Evolutionary conservation across 192 early-diverging fungal genomes (phyloP).

Genomic region (Coemansia sp.): DNA sequence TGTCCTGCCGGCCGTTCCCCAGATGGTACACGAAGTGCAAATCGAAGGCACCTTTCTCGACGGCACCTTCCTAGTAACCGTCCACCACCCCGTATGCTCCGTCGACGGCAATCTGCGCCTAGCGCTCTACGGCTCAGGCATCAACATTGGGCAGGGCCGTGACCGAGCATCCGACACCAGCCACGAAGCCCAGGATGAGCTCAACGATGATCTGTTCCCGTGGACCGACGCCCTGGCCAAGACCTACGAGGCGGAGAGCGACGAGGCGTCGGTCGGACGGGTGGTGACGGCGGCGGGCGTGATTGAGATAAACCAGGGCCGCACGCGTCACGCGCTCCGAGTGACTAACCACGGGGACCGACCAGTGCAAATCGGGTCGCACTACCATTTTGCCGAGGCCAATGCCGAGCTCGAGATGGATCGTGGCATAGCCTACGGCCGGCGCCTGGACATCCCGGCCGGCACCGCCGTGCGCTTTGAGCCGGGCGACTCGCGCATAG

Average conservation of each 20-base stretch:
- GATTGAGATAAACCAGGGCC: slow-evolving; percentile 77
- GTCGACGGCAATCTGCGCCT: slow-evolving; percentile 77
- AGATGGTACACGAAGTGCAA: slow-evolving; percentile 78
- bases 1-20: slow-evolving; percentile 69
- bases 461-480: slow-evolving; percentile 96
- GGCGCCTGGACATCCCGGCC: slow-evolving; percentile 87
- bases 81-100: slow-evolving; percentile 86
- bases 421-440: slow-evolving; percentile 78
- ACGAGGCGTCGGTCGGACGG: slow-evolving; percentile 59
- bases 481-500: slow-evolving; percentile 87
- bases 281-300: slow-evolving; percentile 63
- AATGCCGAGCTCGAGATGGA: slow-evolving; percentile 83
- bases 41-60: slow-evolving; percentile 91
- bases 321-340: slow-evolving; percentile 62
- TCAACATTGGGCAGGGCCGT: slow-evolving; percentile 66
- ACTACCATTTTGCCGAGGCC: slow-evolving; percentile 95
- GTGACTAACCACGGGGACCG: slow-evolving; percentile 95
- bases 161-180: not conserved
- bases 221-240: slow-evolving; percentile 35
- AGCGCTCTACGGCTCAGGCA: slow-evolving; percentile 85
- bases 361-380: slow-evolving; percentile 92
- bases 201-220: slow-evolving; percentile 54
- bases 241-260: slow-evolving; percentile 45
- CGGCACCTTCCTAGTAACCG: slow-evolving; percentile 91
- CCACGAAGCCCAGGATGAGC: not conserved